Conservation (phyloP, 306 rosid genomes). For the Purshia tridentata region DNA sequence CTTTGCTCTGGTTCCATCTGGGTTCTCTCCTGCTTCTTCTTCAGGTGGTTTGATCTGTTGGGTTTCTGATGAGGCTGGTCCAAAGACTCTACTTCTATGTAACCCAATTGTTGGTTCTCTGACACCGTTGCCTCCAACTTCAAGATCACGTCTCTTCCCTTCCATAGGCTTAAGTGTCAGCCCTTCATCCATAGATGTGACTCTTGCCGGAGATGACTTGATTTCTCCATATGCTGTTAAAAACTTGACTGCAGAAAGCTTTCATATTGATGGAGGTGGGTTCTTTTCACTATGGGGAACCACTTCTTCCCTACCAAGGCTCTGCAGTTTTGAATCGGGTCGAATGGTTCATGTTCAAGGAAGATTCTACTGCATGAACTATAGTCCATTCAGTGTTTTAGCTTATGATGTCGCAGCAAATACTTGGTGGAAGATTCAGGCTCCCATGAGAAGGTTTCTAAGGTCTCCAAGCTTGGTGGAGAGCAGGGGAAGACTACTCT, state of each 20-base stretch:
- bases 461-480: conserved; percentile 75
- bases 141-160: conserved; percentile 81
- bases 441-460: conserved; percentile 82
- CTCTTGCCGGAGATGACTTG: conserved; percentile 88
- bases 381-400: conserved; percentile 72
- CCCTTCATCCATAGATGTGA: conserved; percentile 66
- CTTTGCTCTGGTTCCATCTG: conserved; percentile 57
- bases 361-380: conserved; percentile 84
- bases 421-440: conserved; percentile 84
- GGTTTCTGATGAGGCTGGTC: conserved; percentile 76
- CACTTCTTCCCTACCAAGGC: conserved; percentile 64
- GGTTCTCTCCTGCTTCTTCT: conserved; percentile 74
- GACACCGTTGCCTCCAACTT: conserved; percentile 66
- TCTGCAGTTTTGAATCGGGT: conserved; percentile 81
- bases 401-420: conserved; percentile 53
- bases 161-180: conserved; percentile 64
- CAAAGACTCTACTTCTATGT: conserved; percentile 63
- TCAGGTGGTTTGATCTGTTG: conserved; percentile 79
- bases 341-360: conserved; percentile 67
- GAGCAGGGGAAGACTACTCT: conserved; percentile 55
- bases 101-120: conserved; percentile 85
- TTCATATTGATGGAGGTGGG: conserved; percentile 81
- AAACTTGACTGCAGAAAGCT: conserved; percentile 75
- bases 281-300: conserved; percentile 85
- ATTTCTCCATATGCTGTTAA: conserved; percentile 92